A percentile compares a stretch with the other conserved stretches of the same genome.
These are phyloP conservation scores for Penicillium crustosum DNA, from an alignment of 2,329 filamentous ascomycete species.

Conservation along the genomic window DNA sequence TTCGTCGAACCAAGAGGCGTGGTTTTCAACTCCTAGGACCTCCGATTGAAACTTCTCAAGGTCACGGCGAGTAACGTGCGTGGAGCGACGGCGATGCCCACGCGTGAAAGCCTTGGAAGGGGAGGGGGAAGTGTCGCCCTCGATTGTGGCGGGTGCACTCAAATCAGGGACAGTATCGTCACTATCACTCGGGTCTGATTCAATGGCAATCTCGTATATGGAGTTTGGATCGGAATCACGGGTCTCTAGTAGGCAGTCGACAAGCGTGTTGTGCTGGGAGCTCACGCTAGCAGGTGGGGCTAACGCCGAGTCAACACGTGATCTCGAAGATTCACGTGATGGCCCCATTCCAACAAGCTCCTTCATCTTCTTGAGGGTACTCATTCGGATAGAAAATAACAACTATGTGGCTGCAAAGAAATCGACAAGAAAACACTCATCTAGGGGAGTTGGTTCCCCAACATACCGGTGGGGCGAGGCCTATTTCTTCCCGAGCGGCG, in stretches of 20 bases:
- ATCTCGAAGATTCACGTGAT: neutral
- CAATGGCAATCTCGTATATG: slow-evolving; percentile 1
- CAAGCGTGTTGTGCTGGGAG: slow-evolving; percentile 10
- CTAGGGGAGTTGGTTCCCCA: neutral
- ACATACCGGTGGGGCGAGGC: slow-evolving; percentile 10
- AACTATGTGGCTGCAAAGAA: neutral
- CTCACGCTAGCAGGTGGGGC: slow-evolving; percentile 5
- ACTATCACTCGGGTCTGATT: slow-evolving; percentile 2
- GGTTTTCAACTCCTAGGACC: slow-evolving; percentile 34
- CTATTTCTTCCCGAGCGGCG: slow-evolving; percentile 12
- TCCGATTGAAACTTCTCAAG: slow-evolving; percentile 41
- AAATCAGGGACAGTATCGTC: neutral
- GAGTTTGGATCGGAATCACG: slow-evolving; percentile 1
- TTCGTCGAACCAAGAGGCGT: slow-evolving; percentile 33
- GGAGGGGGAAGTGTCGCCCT: slow-evolving; percentile 30
- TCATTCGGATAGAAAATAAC: slow-evolving; percentile 13
- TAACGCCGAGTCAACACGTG: slow-evolving; percentile 1
- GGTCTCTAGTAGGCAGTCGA: neutral
- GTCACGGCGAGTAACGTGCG: slow-evolving; percentile 42
- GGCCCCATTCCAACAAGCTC: slow-evolving; percentile 17
- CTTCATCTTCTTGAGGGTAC: slow-evolving; percentile 20
- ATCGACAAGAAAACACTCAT: neutral
- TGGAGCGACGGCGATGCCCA: slow-evolving; percentile 45
- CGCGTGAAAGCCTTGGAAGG: slow-evolving; percentile 37
- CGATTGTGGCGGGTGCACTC: slow-evolving; percentile 32